Evolutionary conservation across 176 grass and related monocot genomes (phyloP).

Genomic region (Zoysia pacifica): DNA sequence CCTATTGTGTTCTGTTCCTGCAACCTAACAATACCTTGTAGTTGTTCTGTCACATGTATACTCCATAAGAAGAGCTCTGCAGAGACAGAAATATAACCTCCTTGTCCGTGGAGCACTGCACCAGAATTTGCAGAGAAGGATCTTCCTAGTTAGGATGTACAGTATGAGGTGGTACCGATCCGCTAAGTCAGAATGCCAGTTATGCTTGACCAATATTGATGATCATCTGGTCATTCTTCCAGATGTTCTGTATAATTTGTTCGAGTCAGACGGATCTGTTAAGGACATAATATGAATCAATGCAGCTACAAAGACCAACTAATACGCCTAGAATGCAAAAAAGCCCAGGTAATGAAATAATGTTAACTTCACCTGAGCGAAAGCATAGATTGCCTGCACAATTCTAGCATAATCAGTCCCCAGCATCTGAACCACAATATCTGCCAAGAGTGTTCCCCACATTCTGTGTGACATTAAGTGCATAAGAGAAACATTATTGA

Average conservation of each 20-base stretch:
- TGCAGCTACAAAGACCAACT: constrained; percentile 8
- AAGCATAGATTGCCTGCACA: constrained; percentile 83
- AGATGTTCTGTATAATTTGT: constrained; percentile 35
- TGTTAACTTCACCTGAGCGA: constrained; percentile 70
- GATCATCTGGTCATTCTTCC: constrained; percentile 21
- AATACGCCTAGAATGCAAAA: not conserved
- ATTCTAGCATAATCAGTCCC: constrained; percentile 96
- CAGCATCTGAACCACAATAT: constrained; percentile 97
- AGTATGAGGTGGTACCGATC: not conserved
- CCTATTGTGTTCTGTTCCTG: constrained; percentile 13
- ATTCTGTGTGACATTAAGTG: constrained; percentile 54
- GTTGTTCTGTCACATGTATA: not conserved
- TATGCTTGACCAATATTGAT: constrained; percentile 8
- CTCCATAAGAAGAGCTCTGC: constrained; percentile 4
- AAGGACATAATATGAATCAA: not conserved
- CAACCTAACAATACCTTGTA: constrained; percentile 12
- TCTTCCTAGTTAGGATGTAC: constrained; percentile 18
- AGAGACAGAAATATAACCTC: not conserved
- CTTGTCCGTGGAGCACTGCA: not conserved
- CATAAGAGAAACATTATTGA: not conserved
- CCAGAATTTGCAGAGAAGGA: not conserved
- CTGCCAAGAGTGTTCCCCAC: constrained; percentile 95
- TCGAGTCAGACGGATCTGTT: constrained; percentile 62
- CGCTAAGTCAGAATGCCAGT: constrained; percentile 7
- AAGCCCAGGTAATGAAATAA: not conserved